A percentile compares a stretch with the other conserved stretches of the same genome.
phyloP scores from a whole-genome alignment of 192 early-diverging fungal genomes.

The Backusella morwellensis region DNA sequence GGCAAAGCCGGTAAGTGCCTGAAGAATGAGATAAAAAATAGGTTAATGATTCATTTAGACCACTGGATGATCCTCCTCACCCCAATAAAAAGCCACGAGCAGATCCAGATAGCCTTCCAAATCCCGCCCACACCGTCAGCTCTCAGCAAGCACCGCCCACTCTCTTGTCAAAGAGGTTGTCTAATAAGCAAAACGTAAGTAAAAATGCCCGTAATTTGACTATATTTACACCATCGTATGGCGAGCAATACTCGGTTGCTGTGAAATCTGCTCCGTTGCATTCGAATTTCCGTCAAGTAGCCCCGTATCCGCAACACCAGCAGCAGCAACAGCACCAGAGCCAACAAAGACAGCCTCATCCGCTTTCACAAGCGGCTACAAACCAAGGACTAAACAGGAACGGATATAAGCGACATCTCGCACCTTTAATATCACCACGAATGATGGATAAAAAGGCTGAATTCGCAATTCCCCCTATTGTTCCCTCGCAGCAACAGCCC shows the following conservation, averaged over 20 bases:
- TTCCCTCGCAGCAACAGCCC: conserved; percentile 30
- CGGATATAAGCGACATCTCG: conserved; percentile 9
- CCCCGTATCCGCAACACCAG: conserved; percentile 25
- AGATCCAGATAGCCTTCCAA: conserved; percentile 7
- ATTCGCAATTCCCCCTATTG: conserved; percentile 31
- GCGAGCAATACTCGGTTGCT: conserved; percentile 37
- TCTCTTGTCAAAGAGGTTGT: conserved; percentile 25
- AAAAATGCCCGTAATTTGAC: conserved; percentile 45
- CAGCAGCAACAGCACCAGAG: conserved; percentile 15
- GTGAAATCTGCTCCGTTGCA: conserved; percentile 50
- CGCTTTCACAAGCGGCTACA: neutral
- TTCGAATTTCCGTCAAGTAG: conserved; percentile 33
- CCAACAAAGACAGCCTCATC: conserved; percentile 5
- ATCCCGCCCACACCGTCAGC: conserved; percentile 10
- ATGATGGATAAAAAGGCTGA: conserved; percentile 11
- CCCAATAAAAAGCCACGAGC: conserved; percentile 14
- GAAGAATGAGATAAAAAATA: conserved; percentile 14
- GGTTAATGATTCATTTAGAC: conserved; percentile 7
- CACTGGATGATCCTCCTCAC: conserved; percentile 1
- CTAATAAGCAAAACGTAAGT: conserved; percentile 31
- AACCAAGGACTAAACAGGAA: neutral
- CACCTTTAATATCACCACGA: conserved; percentile 35
- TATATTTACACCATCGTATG: conserved; percentile 49
- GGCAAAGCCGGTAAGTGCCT: conserved; percentile 2
- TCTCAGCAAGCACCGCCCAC: conserved; percentile 7